Evolutionary conservation across 2,329 filamentous ascomycete genomes (phyloP), one percentile per base, ranked within the genome.

Genomic region (Drechslerella coelobrocha): DNA sequence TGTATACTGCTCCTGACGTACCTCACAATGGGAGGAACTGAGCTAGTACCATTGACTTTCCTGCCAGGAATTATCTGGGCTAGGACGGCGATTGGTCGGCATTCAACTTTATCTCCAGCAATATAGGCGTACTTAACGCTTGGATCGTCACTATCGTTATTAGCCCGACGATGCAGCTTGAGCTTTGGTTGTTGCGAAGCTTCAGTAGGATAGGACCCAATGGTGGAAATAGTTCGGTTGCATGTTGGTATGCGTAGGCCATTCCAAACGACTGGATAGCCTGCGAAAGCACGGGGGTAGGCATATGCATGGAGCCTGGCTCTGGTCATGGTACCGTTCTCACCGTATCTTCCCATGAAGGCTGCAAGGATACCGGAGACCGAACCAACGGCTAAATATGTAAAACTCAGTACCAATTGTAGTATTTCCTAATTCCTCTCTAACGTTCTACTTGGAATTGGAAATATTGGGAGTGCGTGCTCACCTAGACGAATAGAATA

Each of bases 401-500:
- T 39, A 3, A 4, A 24, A 39, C 9, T 34, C 27, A 6, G 29
- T 37, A 21, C 23, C 14, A 27, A 4, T 41, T 9, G 23, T 21
- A 41, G 23, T 17, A 55, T 19, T 17, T 2, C 24, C 7, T 14
- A 19, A 2, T 21, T 12, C 27, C n/a, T 23, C 26, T 9, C n/a
- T 26, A 17, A 14, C 14, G 48, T 27, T 17, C 24, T 14, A 1
- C 17, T 10, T 27, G 24, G 23, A 52, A n/a, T 34, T 37, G 7
- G 24, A n/a, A 39, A 7, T 23, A 7, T 50, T 17, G 12, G 31
- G 45, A 14, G 14, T 9, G 19, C 12, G 14, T 14, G 24, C 12
- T 48, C 62, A 62, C 65, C 57, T 53, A 54, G 12, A 39, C 57
- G 57, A 27, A 62, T 69, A 1, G 57, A 69, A 41, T 62, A 45